phyloP scores from a whole-genome alignment of 768 basidiomycete species.

The Chlorophyllum brunneum region DNA sequence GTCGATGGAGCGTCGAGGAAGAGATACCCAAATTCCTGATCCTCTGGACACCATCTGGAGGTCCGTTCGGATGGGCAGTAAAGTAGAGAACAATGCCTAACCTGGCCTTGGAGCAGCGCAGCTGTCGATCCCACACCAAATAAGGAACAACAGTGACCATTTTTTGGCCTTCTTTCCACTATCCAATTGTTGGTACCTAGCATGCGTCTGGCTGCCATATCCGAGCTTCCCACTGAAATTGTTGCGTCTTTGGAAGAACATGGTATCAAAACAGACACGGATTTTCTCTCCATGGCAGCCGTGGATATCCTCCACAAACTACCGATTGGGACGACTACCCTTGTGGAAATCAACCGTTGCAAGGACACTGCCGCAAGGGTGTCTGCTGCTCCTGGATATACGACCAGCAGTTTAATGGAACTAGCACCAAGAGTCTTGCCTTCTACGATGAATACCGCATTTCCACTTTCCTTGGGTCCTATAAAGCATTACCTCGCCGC shows the following conservation, averaged over 20 bases:
- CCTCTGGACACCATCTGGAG: too few relatives aligned
- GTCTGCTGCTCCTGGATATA: slow-evolving; percentile 40
- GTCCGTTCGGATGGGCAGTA: too few relatives aligned
- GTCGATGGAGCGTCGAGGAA: too few relatives aligned
- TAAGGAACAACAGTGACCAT: too few relatives aligned
- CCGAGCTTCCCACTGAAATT: slow-evolving; percentile 38
- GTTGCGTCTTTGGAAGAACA: slow-evolving; percentile 41
- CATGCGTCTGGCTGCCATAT: slow-evolving; percentile 40
- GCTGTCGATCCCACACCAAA: too few relatives aligned
- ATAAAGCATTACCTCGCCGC: neutral
- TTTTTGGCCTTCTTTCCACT: neutral
- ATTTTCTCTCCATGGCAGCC: slow-evolving; percentile 45
- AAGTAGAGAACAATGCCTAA: too few relatives aligned
- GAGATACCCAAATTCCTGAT: too few relatives aligned
- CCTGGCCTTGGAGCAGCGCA: too few relatives aligned
- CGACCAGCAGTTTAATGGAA: slow-evolving; percentile 27
- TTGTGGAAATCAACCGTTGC: slow-evolving; percentile 43
- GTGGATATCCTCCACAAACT: slow-evolving; percentile 49
- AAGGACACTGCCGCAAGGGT: slow-evolving; percentile 35
- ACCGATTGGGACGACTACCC: slow-evolving; percentile 42
- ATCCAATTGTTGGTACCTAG: neutral
- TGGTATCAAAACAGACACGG: slow-evolving; percentile 53
- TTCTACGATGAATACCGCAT: slow-evolving; percentile 1
- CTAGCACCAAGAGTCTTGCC: slow-evolving; percentile 17
- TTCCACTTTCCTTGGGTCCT: neutral